These are phyloP conservation scores for Phytophthora macrochlamydospora DNA, from an alignment of 352 stramenopile species.

Conservation along the genomic window DNA sequence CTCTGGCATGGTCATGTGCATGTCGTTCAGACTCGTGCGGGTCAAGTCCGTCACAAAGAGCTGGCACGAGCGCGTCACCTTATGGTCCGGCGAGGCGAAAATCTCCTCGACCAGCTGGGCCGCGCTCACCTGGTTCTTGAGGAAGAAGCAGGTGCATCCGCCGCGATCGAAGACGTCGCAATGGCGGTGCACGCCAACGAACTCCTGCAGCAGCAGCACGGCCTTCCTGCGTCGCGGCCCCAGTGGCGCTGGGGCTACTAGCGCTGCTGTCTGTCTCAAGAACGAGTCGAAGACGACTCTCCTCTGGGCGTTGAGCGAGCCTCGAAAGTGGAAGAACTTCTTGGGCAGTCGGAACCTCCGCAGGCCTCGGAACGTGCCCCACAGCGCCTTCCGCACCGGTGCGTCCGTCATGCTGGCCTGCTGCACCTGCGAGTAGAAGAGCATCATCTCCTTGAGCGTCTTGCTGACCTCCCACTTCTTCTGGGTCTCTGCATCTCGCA, in stretches of 20 bases:
- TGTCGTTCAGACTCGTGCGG: constrained; percentile 43
- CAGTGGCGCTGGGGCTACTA: constrained; percentile 60
- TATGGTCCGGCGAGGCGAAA: constrained; percentile 40
- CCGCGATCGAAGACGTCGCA: constrained; percentile 49
- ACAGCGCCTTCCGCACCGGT: constrained; percentile 58
- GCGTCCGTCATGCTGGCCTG: constrained; percentile 52
- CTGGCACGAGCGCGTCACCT: constrained; percentile 37
- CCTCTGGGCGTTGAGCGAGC: constrained; percentile 56
- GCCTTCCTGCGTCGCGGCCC: constrained; percentile 57
- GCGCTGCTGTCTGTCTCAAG: constrained; percentile 60
- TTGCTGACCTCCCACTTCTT: constrained; percentile 64
- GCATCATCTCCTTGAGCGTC: constrained; percentile 62
- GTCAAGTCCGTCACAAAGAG: constrained; percentile 46
- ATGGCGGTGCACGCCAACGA: constrained; percentile 54
- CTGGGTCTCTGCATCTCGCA: constrained; percentile 59
- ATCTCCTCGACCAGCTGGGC: constrained; percentile 51
- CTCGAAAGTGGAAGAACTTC: constrained; percentile 58
- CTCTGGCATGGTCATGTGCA: constrained; percentile 41
- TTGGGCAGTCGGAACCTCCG: constrained; percentile 58
- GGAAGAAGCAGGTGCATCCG: constrained; percentile 42
- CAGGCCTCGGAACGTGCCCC: constrained; percentile 58
- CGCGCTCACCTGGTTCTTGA: constrained; percentile 46
- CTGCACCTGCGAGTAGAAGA: constrained; percentile 66
- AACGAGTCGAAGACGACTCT: constrained; percentile 76
- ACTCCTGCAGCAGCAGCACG: constrained; percentile 61